Percentiles rank a stretch among this genome's conserved stretches.
Conservation (phyloP, 371 early-diverging fungal species). For the Blastocladiella emersonii region DNA sequence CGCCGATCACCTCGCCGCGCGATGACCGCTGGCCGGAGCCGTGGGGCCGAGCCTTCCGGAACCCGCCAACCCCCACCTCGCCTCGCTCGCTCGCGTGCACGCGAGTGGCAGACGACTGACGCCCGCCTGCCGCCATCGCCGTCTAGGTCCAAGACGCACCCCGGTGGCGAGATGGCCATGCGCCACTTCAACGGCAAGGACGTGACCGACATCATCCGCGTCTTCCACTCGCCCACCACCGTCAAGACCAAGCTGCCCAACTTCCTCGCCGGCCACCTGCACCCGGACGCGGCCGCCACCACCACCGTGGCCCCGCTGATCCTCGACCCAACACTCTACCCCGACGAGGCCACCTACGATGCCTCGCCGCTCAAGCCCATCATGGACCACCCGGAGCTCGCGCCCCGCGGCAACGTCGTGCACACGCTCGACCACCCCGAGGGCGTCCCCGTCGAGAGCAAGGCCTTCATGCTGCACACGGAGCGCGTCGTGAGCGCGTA, state of each 20-base stretch:
- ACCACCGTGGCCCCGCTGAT: neutral
- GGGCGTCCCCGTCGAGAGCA: neutral
- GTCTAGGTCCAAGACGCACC: slow-evolving; percentile 70
- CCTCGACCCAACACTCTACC: slow-evolving; percentile 2
- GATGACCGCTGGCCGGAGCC: too few relatives aligned
- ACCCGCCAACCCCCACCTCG: too few relatives aligned
- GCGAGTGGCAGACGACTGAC: too few relatives aligned
- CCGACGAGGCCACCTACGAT: neutral
- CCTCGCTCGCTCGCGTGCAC: too few relatives aligned
- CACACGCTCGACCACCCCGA: slow-evolving; percentile 1
- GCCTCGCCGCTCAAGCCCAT: neutral
- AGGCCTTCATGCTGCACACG: slow-evolving; percentile 2
- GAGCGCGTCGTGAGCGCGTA: slow-evolving; percentile 32
- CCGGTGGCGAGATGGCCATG: slow-evolving; percentile 80
- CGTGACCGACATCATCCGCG: slow-evolving; percentile 77
- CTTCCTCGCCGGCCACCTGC: slow-evolving; percentile 45
- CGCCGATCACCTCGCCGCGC: too few relatives aligned
- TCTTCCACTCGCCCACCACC: slow-evolving; percentile 76
- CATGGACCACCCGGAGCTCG: neutral
- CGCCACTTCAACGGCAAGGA: slow-evolving; percentile 74
- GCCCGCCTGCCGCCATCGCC: too few relatives aligned
- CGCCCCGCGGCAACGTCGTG: neutral
- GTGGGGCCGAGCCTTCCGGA: too few relatives aligned
- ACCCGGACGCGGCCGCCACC: neutral
- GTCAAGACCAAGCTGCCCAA: slow-evolving; percentile 51